Evolutionary conservation across 106 monocot species (phyloP).

Genomic region (Vanilla planifolia): DNA sequence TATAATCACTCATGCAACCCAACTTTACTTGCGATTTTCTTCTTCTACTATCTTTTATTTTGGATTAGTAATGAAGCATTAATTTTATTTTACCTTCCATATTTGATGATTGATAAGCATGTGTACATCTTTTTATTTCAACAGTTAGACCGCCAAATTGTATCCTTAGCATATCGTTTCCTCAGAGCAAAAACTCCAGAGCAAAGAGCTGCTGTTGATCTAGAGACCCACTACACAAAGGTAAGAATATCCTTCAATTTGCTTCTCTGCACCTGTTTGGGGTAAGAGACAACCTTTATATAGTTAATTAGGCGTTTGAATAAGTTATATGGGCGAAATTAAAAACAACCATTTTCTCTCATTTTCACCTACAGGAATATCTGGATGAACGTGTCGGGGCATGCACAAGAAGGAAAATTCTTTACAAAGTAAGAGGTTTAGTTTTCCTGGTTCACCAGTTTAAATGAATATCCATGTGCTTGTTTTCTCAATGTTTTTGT

Average conservation of each 20-base stretch:
- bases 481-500: too few relatives aligned
- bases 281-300: too few relatives aligned
- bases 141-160: slow-evolving; percentile 69
- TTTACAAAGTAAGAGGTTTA: slow-evolving; percentile 64
- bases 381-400: slow-evolving; percentile 76
- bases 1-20: too few relatives aligned
- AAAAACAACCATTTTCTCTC: too few relatives aligned
- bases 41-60: too few relatives aligned
- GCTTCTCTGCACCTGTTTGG: background rate
- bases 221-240: slow-evolving; percentile 94
- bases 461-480: too few relatives aligned
- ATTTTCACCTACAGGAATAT: slow-evolving; percentile 70
- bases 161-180: slow-evolving; percentile 81
- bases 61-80: too few relatives aligned
- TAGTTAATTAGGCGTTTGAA: too few relatives aligned
- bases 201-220: slow-evolving; percentile 87
- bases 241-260: slow-evolving; percentile 26
- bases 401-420: slow-evolving; percentile 60
- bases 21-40: too few relatives aligned
- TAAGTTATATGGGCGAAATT: too few relatives aligned
- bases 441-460: background rate
- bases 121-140: background rate
- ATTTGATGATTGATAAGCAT: background rate
- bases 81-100: too few relatives aligned
- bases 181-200: slow-evolving; percentile 86